Percentiles rank a stretch among this genome's conserved stretches.
phyloP scores from a whole-genome alignment of 352 stramenopile genomes.

The Globisporangium emineosum region DNA sequence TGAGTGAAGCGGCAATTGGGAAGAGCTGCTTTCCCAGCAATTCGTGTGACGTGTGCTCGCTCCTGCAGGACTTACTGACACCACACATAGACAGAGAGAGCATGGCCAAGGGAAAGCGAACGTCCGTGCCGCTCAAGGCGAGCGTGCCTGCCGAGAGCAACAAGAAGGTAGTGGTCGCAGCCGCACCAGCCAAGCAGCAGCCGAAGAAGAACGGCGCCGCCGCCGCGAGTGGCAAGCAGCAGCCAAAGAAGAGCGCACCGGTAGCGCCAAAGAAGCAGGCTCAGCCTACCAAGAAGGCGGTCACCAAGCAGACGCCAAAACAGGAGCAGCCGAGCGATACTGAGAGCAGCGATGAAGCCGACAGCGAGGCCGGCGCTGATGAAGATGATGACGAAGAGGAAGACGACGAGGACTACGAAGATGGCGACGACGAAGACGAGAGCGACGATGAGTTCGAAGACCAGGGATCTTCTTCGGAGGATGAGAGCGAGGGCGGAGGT shows the following conservation, averaged over 20 bases:
- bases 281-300: constrained; percentile 13
- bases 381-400: constrained; percentile 23
- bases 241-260: constrained; percentile 17
- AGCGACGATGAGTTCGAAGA: constrained; percentile 79
- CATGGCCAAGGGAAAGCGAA: constrained; percentile 20
- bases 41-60: constrained; percentile 9
- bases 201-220: constrained; percentile 7
- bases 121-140: constrained; percentile 21
- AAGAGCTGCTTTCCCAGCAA: neutral
- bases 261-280: constrained; percentile 15
- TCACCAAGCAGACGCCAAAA: constrained; percentile 15
- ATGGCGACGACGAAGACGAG: constrained; percentile 51
- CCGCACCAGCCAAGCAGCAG: constrained; percentile 1
- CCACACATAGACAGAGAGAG: neutral
- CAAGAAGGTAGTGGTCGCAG: constrained; percentile 19
- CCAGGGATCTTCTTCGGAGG: constrained; percentile 80
- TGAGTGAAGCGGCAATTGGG: constrained; percentile 3
- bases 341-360: constrained; percentile 20
- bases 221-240: constrained; percentile 10
- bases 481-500: constrained; percentile 50
- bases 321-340: constrained; percentile 23
- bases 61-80: neutral
- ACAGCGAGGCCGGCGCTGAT: constrained; percentile 18
- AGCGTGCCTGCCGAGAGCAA: constrained; percentile 19
- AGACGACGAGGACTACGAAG: constrained; percentile 58